Evolutionary conservation across 257 asterid species (phyloP).

Genomic region (Solanum piurae): DNA sequence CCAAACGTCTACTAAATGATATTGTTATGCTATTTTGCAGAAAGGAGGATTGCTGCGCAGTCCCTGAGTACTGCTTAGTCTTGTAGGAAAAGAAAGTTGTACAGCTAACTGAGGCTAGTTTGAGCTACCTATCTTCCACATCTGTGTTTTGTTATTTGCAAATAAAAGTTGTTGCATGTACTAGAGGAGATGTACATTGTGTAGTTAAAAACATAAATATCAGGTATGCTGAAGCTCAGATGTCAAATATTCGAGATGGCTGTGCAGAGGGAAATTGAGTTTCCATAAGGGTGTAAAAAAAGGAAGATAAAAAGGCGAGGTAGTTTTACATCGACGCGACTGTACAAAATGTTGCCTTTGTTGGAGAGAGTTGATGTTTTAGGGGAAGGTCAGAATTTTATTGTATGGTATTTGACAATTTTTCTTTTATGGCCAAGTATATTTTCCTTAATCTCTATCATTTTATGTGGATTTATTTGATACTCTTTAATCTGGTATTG

Average conservation of each 20-base stretch:
- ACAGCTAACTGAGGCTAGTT: conserved; percentile 86
- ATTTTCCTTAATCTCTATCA: background rate
- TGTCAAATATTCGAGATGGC: conserved; percentile 21
- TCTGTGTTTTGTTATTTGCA: conserved; percentile 7
- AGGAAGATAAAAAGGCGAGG: conserved; percentile 14
- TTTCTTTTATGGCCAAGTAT: conserved; percentile 8
- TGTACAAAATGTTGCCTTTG: conserved; percentile 25
- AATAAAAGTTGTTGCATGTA: conserved; percentile 34
- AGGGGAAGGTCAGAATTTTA: conserved; percentile 8
- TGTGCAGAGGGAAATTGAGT: conserved; percentile 20
- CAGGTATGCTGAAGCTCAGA: conserved; percentile 26
- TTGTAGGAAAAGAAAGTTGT: conserved; percentile 42
- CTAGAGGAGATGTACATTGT: conserved; percentile 36
- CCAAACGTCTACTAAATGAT: background rate
- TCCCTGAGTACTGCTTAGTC: conserved; percentile 17
- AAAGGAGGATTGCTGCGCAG: conserved; percentile 50
- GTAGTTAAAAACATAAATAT: conserved; percentile 25
- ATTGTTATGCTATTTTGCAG: conserved; percentile 14
- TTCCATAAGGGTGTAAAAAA: conserved; percentile 13
- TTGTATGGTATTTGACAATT: conserved; percentile 15
- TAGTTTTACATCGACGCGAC: conserved; percentile 14
- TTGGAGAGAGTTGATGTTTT: conserved; percentile 20
- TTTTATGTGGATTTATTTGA: background rate
- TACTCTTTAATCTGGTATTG: background rate
- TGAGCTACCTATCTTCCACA: conserved; percentile 29